Conservation (phyloP, 2,329 filamentous ascomycete species). For the Rhynchosporium agropyri region DNA sequence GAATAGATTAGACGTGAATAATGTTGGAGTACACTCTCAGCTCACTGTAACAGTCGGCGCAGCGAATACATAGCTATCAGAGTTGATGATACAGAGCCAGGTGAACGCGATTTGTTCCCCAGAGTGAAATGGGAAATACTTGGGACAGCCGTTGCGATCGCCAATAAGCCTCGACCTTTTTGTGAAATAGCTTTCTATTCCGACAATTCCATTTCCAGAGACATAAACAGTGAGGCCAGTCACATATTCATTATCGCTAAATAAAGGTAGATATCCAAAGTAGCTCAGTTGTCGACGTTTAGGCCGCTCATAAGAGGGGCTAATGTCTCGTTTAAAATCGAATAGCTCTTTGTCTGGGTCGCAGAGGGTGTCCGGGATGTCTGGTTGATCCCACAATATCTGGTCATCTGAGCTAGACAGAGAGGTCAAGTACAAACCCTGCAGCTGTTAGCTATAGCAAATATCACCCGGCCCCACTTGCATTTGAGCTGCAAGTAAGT, state of each 20-base stretch:
- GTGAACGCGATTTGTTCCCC: conserved; percentile 25
- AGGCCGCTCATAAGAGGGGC: conserved; percentile 9
- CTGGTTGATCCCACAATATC: conserved; percentile 24
- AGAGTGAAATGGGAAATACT: conserved; percentile 20
- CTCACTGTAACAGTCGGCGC: conserved; percentile 20
- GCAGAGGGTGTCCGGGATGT: conserved; percentile 18
- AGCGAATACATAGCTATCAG: conserved; percentile 16
- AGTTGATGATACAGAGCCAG: conserved; percentile 25
- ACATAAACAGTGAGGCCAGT: conserved; percentile 24
- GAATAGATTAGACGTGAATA: conserved; percentile 21
- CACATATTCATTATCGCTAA: conserved; percentile 18
- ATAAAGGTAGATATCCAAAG: conserved; percentile 26
- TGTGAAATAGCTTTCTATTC: conserved; percentile 25
- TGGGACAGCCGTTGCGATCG: conserved; percentile 13
- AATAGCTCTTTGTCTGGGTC: conserved; percentile 4
- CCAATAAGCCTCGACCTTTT: conserved; percentile 23
- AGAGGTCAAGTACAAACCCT: conserved; percentile 24
- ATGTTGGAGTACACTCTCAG: conserved; percentile 4
- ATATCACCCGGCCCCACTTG: conserved; percentile 17
- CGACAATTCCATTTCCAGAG: conserved; percentile 20
- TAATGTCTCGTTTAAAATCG: conserved; percentile 23
- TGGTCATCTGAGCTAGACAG: conserved; percentile 19
- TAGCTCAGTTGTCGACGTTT: conserved; percentile 20
- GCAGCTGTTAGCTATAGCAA: conserved; percentile 16
- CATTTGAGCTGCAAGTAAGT: conserved; percentile 23